Evolutionary conservation across 2,329 filamentous ascomycete species (phyloP), one percentile per base, ranked within the genome.

Genomic region (Nemania serpens): DNA sequence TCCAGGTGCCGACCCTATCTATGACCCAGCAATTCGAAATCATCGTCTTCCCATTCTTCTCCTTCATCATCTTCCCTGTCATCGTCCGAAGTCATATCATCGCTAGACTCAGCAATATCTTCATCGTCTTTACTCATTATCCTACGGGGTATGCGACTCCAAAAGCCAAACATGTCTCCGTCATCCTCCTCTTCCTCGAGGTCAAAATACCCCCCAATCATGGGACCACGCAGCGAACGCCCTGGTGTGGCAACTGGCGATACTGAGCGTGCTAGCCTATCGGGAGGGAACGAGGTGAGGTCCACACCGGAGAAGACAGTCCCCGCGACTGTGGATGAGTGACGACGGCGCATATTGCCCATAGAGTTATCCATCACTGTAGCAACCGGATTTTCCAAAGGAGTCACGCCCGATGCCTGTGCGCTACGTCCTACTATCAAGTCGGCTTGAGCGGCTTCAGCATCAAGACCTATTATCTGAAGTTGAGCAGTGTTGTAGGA

Each of bases 401-500:
- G 33, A 17, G 60, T 37, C 11, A 68, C 42, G 29, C 66, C 69
- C 1, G 66, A 55, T n/a, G 53, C 60, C 37, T 68, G 66, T 22
- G 58, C 53, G 22, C 61, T 63, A 29, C 65, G 67, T 39, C 59
- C 66, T 18, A 61, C 37, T n/a, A 63, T 29, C 12, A 66, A 36
- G 45, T 69, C 63, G 9, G 61, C 59, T 45, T 61, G 66, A 39
- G 66, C 61, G 13, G 56, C 47, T 37, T 69, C 68, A 33, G 70
- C 62, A 39, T 59, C 76, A 72, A 37, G 68, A 20, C 85, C 84
- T 33, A 87, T 76, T 41, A 89, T 84, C 58, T 84, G 84, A 25
- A 89, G 75, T 69, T 90, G 84, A 15, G 83, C 84, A 0, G 88
- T 91, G 69, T 91, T 91, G 70, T 89, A 91, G 2, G 87, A 90